These are phyloP conservation scores for Lepidium didymum DNA, from an alignment of 345 rosid genomes.

Conservation along the genomic window DNA sequence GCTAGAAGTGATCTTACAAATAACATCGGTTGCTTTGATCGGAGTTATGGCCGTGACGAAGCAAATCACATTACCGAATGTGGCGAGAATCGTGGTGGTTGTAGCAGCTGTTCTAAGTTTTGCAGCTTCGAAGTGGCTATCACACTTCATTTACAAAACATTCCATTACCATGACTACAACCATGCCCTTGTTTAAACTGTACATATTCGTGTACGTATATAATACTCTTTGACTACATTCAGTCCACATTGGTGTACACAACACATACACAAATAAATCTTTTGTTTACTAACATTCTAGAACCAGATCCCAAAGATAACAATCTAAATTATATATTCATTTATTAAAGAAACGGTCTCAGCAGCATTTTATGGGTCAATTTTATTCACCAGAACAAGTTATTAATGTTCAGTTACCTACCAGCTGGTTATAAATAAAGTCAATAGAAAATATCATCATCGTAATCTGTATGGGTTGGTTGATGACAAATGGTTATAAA, in stretches of 20 bases:
- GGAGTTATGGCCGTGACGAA: slow-evolving; percentile 54
- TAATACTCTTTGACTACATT: background rate
- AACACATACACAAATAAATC: background rate
- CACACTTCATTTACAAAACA: slow-evolving; percentile 59
- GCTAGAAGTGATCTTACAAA: slow-evolving; percentile 52
- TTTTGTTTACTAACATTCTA: background rate
- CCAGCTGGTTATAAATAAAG: background rate
- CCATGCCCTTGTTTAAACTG: slow-evolving; percentile 53
- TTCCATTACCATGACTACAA: slow-evolving; percentile 73
- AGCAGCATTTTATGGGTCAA: background rate
- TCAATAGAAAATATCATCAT: background rate
- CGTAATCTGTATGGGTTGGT: background rate
- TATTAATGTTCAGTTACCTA: background rate
- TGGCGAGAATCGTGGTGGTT: slow-evolving; percentile 36
- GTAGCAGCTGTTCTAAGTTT: slow-evolving; percentile 47
- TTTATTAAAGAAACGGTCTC: background rate
- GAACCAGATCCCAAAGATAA: no score
- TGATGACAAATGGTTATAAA: background rate
- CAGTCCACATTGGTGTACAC: background rate
- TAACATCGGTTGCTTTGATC: slow-evolving; percentile 41
- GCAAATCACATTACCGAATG: slow-evolving; percentile 36
- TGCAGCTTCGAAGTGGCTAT: slow-evolving; percentile 68
- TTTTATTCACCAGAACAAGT: background rate
- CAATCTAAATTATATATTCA: no score
- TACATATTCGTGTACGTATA: background rate